Percentiles rank a stretch among this genome's conserved stretches.
These are phyloP conservation scores for Teunomyces barrocoloradensis DNA, from an alignment of 805 yeast species.

Conservation along the genomic window DNA sequence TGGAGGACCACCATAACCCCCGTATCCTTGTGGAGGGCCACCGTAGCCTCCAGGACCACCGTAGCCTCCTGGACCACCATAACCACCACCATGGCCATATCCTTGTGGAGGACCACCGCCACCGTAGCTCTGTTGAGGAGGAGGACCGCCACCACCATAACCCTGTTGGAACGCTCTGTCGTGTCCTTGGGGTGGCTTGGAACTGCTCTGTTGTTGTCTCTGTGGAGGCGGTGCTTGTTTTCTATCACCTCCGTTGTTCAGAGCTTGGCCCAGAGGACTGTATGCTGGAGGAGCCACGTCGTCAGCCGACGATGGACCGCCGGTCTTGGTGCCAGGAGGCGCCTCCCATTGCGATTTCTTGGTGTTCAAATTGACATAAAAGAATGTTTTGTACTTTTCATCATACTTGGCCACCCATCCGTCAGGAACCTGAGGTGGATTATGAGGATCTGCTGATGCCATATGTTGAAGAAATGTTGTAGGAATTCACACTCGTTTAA, in stretches of 20 bases:
- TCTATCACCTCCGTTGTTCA: not conserved
- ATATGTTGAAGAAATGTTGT: not conserved
- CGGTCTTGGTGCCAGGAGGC: slow-evolving; percentile 57
- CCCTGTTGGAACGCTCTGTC: slow-evolving; percentile 8
- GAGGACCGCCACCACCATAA: slow-evolving; percentile 1
- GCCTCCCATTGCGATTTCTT: slow-evolving; percentile 90
- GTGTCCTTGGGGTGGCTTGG: slow-evolving; percentile 11
- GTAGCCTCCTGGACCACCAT: slow-evolving; percentile 20
- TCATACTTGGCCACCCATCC: slow-evolving; percentile 79
- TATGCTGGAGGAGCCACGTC: slow-evolving; percentile 8
- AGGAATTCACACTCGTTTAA: too few relatives aligned
- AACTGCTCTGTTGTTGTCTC: slow-evolving; percentile 2
- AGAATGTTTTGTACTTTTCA: slow-evolving; percentile 68
- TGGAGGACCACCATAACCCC: slow-evolving; percentile 17
- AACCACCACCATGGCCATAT: slow-evolving; percentile 20
- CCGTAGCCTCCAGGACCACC: slow-evolving; percentile 19
- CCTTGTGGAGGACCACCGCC: slow-evolving; percentile 18
- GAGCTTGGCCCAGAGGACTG: not conserved
- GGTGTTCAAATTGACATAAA: slow-evolving; percentile 70
- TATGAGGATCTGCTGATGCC: slow-evolving; percentile 16
- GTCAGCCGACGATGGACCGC: slow-evolving; percentile 7
- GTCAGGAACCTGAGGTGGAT: slow-evolving; percentile 54
- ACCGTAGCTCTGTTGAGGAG: slow-evolving; percentile 12
- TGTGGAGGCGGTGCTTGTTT: slow-evolving; percentile 4
- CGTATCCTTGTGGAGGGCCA: slow-evolving; percentile 6